These are phyloP conservation scores for Talaromyces stipitatus DNA, from an alignment of 495 filamentous ascomycete species.

Conservation along the genomic window DNA sequence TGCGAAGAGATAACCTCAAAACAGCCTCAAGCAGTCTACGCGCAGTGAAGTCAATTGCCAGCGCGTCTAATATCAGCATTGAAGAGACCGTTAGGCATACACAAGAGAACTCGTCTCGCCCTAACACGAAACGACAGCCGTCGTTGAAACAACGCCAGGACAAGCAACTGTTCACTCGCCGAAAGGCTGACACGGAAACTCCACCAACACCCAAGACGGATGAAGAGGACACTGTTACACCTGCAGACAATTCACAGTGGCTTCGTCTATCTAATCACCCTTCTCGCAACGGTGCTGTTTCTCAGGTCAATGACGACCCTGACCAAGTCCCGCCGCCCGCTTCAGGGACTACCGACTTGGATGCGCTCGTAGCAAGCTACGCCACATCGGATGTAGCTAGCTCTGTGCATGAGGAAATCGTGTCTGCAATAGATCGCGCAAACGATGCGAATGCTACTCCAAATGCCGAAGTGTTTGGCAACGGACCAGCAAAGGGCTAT, in stretches of 20 bases:
- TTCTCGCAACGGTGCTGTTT: slow-evolving; percentile 54
- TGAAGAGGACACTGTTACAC: slow-evolving; percentile 61
- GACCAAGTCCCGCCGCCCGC: slow-evolving; percentile 68
- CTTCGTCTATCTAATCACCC: slow-evolving; percentile 65
- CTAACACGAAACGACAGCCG: slow-evolving; percentile 57
- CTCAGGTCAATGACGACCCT: slow-evolving; percentile 61
- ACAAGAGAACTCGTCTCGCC: slow-evolving; percentile 51
- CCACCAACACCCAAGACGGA: slow-evolving; percentile 54
- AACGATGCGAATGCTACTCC: slow-evolving; percentile 60
- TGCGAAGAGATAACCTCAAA: slow-evolving; percentile 40
- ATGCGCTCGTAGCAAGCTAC: slow-evolving; percentile 70
- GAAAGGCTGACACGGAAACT: slow-evolving; percentile 51
- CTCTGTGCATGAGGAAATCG: slow-evolving; percentile 75
- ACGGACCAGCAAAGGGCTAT: slow-evolving; percentile 59
- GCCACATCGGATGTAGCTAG: slow-evolving; percentile 68
- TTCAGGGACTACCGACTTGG: slow-evolving; percentile 64
- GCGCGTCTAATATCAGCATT: slow-evolving; percentile 59
- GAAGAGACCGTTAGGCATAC: slow-evolving; percentile 51
- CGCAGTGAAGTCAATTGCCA: slow-evolving; percentile 87
- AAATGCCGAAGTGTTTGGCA: slow-evolving; percentile 49
- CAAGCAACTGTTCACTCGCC: slow-evolving; percentile 80
- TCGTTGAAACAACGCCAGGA: slow-evolving; percentile 81
- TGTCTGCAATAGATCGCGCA: slow-evolving; percentile 51
- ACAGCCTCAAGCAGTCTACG: slow-evolving; percentile 80
- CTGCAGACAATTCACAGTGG: slow-evolving; percentile 55